Base-by-base conservation (phyloP, 805 yeast genomes). In the Schwanniomyces pseudopolymorphus region DNA sequence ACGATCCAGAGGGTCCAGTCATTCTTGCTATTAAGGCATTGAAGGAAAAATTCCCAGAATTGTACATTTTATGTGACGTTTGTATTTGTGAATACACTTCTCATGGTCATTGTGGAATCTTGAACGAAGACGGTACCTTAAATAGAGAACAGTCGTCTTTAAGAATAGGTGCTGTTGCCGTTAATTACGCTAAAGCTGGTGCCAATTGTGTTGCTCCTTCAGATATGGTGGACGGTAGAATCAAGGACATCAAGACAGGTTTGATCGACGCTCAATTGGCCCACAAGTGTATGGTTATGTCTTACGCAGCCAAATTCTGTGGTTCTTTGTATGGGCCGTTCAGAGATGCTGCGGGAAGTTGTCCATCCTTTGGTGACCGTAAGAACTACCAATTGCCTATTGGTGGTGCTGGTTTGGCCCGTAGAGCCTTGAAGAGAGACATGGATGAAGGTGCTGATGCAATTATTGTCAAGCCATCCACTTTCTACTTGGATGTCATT, bases 61-160 rank as follows among this genome's bases (percentile, higher is more conserved):
- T 94, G 48, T 92, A 84, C 64, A 81, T 94, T 52, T 82, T 90
- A 79, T 87, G 96, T 61, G 99, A 94, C 62, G 97, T 92, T 21
- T 94, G 99, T 67, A 72, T 94, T 44, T 94, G 99, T 73, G 99
- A 94, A 69, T 94, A 89, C 67, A 94, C 99, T 7, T 79, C 85
- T 46, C 98, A 94, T 60, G 99, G 99, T n/a, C 99, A 94, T 66
- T 94, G 99, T 70, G 99, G 99, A 35, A 77, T 90, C 13, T 75
- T 94, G 44, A 77, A 84, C 50, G 95, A 87, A 46, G 97, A 90
- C 62, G 97, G 98, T 6, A 61, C 87, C 8, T 80, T 94, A 58
- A 85, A 87, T 62, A 78, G 96, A 45, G 87, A 83, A 45, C 63
- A 69, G 44, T 81, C 92, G 11, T 96, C 87, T 9, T 76, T 82